A percentile compares a stretch with the other conserved stretches of the same genome.
Conservation (phyloP, 805 yeast species). For the Komagataella pseudopastoris region DNA sequence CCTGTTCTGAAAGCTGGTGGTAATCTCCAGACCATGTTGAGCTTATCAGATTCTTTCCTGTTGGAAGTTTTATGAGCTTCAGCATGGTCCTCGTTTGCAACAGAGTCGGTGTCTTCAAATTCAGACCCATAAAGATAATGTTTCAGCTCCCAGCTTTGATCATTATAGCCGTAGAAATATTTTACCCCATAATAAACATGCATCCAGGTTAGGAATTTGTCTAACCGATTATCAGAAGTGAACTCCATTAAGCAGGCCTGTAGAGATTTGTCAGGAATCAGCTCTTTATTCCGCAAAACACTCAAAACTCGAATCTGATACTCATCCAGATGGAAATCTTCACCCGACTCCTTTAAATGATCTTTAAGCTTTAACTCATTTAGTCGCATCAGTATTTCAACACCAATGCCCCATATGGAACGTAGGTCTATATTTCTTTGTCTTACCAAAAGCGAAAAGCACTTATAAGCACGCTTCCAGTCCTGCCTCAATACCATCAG, state of each 20-base stretch:
- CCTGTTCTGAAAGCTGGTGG: constrained; percentile 28
- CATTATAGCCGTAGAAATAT: neutral
- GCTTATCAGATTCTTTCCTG: constrained; percentile 2
- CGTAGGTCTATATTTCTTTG: constrained; percentile 37
- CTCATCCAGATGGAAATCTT: neutral
- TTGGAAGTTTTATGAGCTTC: neutral
- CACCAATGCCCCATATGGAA: constrained; percentile 50
- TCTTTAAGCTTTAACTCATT: constrained; percentile 11
- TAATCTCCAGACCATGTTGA: neutral
- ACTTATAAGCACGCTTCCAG: constrained; percentile 43
- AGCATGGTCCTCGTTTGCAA: neutral
- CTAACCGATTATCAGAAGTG: neutral
- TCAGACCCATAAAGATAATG: neutral
- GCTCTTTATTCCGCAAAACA: neutral
- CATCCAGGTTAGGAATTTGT: neutral
- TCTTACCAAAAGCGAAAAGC: constrained; percentile 35
- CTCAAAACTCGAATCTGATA: constrained; percentile 2
- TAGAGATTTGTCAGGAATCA: neutral
- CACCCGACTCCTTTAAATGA: neutral
- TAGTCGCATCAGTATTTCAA: constrained; percentile 30
- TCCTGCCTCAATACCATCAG: constrained; percentile 29
- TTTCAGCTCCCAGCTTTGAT: neutral
- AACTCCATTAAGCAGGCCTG: neutral
- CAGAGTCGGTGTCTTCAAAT: neutral
- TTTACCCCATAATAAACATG: neutral